A percentile compares a stretch with the other conserved stretches of the same genome.
Evolutionary conservation across 352 stramenopile species (phyloP).

Genomic region (Pythium sp.): DNA sequence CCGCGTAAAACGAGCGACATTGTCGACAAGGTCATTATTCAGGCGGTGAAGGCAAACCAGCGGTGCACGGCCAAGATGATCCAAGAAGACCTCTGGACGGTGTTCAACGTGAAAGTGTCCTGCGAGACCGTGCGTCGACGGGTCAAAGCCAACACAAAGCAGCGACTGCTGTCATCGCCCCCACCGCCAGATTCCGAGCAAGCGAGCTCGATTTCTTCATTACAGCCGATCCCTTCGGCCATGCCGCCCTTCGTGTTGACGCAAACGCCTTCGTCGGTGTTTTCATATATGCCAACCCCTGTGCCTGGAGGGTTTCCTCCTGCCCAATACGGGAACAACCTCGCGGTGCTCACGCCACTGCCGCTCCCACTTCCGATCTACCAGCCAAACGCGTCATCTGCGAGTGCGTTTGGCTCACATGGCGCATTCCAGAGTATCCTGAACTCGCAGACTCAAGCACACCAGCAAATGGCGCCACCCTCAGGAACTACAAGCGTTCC

Average conservation of each 20-base stretch:
- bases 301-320: background rate
- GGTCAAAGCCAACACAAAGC: slow-evolving; percentile 51
- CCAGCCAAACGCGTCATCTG: background rate
- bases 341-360: background rate
- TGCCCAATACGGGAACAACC: background rate
- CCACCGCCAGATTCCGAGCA: background rate
- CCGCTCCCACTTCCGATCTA: background rate
- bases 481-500: background rate
- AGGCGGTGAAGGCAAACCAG: slow-evolving; percentile 50
- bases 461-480: background rate
- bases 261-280: background rate
- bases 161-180: slow-evolving; percentile 15
- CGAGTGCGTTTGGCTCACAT: background rate
- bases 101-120: slow-evolving; percentile 61
- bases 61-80: slow-evolving; percentile 61
- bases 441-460: slow-evolving; percentile 1
- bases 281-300: background rate
- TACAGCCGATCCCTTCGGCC: background rate
- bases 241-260: background rate
- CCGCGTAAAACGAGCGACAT: slow-evolving; percentile 66
- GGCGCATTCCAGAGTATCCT: slow-evolving; percentile 9
- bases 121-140: slow-evolving; percentile 59
- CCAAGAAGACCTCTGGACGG: slow-evolving; percentile 45
- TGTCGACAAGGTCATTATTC: slow-evolving; percentile 66
- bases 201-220: background rate